Evolutionary conservation across 2,329 filamentous ascomycete species (phyloP), one percentile per base, ranked within the genome.

Genomic region (Akanthomyces lecanii): DNA sequence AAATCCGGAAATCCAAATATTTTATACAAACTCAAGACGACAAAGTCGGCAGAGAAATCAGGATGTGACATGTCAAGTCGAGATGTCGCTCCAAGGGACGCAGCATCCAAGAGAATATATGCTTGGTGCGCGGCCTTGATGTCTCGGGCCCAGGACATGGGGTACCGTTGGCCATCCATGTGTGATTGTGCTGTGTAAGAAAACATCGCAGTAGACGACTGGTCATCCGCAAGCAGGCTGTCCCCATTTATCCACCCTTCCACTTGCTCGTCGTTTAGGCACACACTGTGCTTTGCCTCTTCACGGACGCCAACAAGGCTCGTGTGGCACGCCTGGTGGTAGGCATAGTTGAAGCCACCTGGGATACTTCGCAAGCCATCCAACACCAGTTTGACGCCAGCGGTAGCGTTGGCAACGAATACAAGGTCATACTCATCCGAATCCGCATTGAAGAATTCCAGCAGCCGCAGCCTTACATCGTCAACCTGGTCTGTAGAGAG

Each of bases 1-100:
- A 98, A 79, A 72, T 98, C 91, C 0, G 94, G 94, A 67, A 97
- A 97, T 1, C 95, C 94, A 73, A 98, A 98, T n/a, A 97, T 93
- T 74, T 98, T 99, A 78, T 97, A 96, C 66, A 98, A 87, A 74
- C 93, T 97, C 48, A 98, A 71, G 0, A 91, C 89, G 0, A 86
- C 89, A 67, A 98, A 98, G 73, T 98, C 94, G 1, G 94, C 90
- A 0, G 89, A 86, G 0, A 76, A 72, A 0, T 79, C 77, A 0
- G 81, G 68, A 67, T 90, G 77, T 62, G 85, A 80, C 2, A 98
- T 78, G 70, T 96, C 85, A 7, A 98, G 78, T 1, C 85, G 86
- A 5, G 90, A 86, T 0, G 93, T 97, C 8, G 92, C 88, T 11
- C 87, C 89, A 12, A 91, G 80, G 0, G 92, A 90, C 5, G 95